These are phyloP conservation scores for Protea cynaroides DNA, from an alignment of 164 flowering plant species.

Conservation along the genomic window DNA sequence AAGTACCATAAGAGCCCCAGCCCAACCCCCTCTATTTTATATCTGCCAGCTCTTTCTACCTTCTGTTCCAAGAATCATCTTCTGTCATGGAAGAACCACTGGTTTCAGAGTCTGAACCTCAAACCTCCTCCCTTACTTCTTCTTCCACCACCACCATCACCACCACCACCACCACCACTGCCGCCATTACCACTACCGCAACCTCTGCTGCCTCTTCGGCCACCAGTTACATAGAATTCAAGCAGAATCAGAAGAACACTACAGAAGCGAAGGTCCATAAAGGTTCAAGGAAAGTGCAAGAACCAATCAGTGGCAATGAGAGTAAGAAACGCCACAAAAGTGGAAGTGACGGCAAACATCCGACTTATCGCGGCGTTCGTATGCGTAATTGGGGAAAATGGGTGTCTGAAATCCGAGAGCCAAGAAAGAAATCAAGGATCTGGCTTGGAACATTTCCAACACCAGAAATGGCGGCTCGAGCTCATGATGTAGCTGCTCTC, in stretches of 20 bases:
- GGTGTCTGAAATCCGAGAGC: slow-evolving; percentile 64
- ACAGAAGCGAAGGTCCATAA: background rate
- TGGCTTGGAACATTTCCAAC: slow-evolving; percentile 63
- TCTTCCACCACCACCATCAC: background rate
- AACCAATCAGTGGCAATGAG: slow-evolving; percentile 4
- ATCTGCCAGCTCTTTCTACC: slow-evolving; percentile 2
- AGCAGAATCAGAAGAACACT: background rate
- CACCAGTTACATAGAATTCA: background rate
- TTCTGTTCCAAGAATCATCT: background rate
- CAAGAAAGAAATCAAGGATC: slow-evolving; percentile 56
- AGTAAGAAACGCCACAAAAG: slow-evolving; percentile 8
- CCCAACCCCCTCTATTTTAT: slow-evolving; percentile 2
- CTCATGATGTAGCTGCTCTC: slow-evolving; percentile 58
- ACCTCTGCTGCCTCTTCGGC: background rate
- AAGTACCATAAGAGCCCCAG: slow-evolving; percentile 13
- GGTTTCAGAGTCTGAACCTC: slow-evolving; percentile 18
- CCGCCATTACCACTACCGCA: slow-evolving; percentile 10
- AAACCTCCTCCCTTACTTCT: slow-evolving; percentile 1
- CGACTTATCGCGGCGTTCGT: slow-evolving; percentile 43
- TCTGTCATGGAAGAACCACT: slow-evolving; percentile 16
- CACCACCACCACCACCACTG: slow-evolving; percentile 9
- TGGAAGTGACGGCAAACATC: slow-evolving; percentile 21
- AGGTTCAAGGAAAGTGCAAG: background rate
- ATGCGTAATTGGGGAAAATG: slow-evolving; percentile 61
- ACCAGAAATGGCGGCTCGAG: slow-evolving; percentile 67